phyloP scores from a whole-genome alignment of 768 basidiomycete genomes.

The Lactarius pseudohatsudake region DNA sequence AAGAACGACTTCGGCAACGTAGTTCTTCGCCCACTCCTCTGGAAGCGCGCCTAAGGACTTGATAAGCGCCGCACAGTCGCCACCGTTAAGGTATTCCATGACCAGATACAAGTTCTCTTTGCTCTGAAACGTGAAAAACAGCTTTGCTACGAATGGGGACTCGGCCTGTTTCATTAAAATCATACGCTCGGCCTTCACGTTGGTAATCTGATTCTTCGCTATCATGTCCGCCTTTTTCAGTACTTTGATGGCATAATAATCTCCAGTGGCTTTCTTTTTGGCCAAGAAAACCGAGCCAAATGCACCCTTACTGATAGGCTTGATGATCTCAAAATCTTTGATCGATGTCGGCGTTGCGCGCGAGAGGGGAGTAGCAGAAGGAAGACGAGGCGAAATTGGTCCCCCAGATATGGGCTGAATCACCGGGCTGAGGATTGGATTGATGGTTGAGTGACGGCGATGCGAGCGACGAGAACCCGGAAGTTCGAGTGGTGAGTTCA shows the following conservation, averaged over 20 bases:
- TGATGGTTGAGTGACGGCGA: constrained; percentile 61
- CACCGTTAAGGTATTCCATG: constrained; percentile 99
- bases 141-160: constrained; percentile 95
- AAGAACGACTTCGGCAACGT: constrained; percentile 93
- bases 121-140: constrained; percentile 99
- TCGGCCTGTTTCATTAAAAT: constrained; percentile 99
- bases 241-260: constrained; percentile 99
- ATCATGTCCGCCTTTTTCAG: constrained; percentile 99
- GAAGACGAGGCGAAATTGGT: constrained; percentile 85
- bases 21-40: constrained; percentile 96
- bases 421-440: constrained; percentile 54
- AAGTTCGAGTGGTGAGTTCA: constrained; percentile 54
- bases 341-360: constrained; percentile 87
- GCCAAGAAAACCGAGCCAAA: constrained; percentile 98
- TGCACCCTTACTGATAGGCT: constrained; percentile 98
- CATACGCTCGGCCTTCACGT: constrained; percentile 99
- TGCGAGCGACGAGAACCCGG: constrained; percentile 52
- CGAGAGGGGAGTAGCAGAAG: constrained; percentile 72
- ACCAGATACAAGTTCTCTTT: constrained; percentile 98
- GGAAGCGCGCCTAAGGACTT: constrained; percentile 91
- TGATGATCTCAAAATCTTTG: constrained; percentile 99
- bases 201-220: constrained; percentile 99
- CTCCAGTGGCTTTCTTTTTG: constrained; percentile 97
- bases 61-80: constrained; percentile 96
- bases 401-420: constrained; percentile 51